Evolutionary conservation across 352 stramenopile genomes (phyloP).

Genomic region (Phytophthora megakarya): DNA sequence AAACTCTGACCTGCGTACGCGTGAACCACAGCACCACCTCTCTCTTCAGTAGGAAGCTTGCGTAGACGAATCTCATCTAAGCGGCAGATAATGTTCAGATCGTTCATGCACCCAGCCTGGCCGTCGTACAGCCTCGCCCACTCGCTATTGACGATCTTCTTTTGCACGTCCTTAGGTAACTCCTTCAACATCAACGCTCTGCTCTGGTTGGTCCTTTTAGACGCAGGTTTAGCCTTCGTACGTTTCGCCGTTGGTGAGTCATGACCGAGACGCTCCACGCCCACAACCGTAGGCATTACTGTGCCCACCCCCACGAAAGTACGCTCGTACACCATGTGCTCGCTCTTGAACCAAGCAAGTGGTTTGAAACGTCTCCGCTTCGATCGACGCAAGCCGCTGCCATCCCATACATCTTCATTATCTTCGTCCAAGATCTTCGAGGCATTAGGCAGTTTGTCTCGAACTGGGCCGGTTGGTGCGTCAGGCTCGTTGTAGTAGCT

Average conservation of each 20-base stretch:
- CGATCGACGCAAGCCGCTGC: conserved; percentile 64
- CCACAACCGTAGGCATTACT: conserved; percentile 78
- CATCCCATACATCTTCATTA: conserved; percentile 39
- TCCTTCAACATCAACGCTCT: conserved; percentile 43
- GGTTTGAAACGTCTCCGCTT: conserved; percentile 84
- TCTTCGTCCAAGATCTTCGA: conserved; percentile 40
- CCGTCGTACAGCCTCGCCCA: conserved; percentile 78
- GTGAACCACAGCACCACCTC: conserved; percentile 50
- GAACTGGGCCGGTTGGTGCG: conserved; percentile 34
- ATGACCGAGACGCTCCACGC: conserved; percentile 67
- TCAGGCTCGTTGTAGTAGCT: conserved; percentile 52
- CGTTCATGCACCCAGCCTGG: conserved; percentile 59
- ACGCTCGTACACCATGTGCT: conserved; percentile 87
- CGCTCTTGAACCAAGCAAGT: conserved; percentile 89
- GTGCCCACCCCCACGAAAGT: conserved; percentile 80
- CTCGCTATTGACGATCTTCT: conserved; percentile 65
- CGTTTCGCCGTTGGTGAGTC: conserved; percentile 56
- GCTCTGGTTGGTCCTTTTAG: conserved; percentile 45
- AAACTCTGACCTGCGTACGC: conserved; percentile 88
- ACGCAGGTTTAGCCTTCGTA: conserved; percentile 44
- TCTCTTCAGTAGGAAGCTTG: conserved; percentile 62
- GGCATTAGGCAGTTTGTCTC: conserved; percentile 60
- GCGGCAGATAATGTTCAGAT: conserved; percentile 83
- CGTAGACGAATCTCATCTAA: conserved; percentile 74
- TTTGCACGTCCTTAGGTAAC: conserved; percentile 59